Evolutionary conservation across 2,329 filamentous ascomycete species (phyloP).

Genomic region (Aureobasidium zeae): DNA sequence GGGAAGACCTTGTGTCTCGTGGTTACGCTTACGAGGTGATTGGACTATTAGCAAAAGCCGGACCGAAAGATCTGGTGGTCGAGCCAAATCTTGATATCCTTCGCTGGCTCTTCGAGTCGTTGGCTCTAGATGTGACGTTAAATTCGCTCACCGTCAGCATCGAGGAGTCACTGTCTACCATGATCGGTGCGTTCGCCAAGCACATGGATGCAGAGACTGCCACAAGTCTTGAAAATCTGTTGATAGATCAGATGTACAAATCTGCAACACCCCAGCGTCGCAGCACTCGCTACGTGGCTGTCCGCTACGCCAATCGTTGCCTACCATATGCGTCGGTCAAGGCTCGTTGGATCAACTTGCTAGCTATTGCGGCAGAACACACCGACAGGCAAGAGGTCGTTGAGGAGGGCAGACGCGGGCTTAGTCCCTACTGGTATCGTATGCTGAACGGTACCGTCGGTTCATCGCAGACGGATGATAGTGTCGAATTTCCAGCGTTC

Average conservation of each 20-base stretch:
- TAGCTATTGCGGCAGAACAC: slow-evolving; percentile 60
- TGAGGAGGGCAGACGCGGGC: slow-evolving; percentile 81
- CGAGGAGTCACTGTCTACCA: slow-evolving; percentile 74
- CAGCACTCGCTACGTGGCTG: slow-evolving; percentile 70
- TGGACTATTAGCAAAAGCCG: slow-evolving; percentile 63
- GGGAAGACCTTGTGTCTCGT: slow-evolving; percentile 55
- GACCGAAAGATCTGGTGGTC: slow-evolving; percentile 47
- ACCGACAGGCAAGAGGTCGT: slow-evolving; percentile 71
- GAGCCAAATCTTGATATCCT: slow-evolving; percentile 47
- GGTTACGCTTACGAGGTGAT: slow-evolving; percentile 85
- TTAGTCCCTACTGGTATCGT: slow-evolving; percentile 68
- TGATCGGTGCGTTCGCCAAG: slow-evolving; percentile 52
- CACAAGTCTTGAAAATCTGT: slow-evolving; percentile 43
- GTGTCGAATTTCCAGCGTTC: slow-evolving; percentile 36
- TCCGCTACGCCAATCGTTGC: slow-evolving; percentile 85
- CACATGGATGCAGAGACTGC: slow-evolving; percentile 35
- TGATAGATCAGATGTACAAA: slow-evolving; percentile 51
- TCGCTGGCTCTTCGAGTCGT: slow-evolving; percentile 73
- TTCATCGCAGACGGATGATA: slow-evolving; percentile 20
- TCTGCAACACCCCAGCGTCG: slow-evolving; percentile 34
- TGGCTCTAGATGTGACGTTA: slow-evolving; percentile 67
- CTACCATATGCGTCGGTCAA: slow-evolving; percentile 68
- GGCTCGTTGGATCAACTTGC: slow-evolving; percentile 79
- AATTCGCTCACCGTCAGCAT: slow-evolving; percentile 74
- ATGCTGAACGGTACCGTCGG: slow-evolving; percentile 45